phyloP scores from a whole-genome alignment of 306 rosid species.

The Heteromeles arbutifolia region DNA sequence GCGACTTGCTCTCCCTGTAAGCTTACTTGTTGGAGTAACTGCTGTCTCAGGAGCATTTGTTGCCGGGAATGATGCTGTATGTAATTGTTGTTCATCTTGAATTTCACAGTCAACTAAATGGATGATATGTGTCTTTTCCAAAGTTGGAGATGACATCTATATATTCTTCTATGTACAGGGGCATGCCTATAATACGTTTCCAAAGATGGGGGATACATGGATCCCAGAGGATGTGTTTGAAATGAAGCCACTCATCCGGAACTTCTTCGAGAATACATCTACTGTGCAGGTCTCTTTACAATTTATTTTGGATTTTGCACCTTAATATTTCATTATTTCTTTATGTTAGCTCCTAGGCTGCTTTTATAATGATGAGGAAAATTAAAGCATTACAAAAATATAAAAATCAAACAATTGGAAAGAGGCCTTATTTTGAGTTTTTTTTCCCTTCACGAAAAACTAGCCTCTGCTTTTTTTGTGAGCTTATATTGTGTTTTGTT shows the following conservation, averaged over 20 bases:
- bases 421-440: not conserved
- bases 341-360: not conserved
- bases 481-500: not conserved
- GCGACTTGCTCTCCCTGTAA: conserved; percentile 63
- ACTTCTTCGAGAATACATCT: conserved; percentile 84
- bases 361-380: not conserved
- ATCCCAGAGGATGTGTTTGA: conserved; percentile 63
- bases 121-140: not conserved
- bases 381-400: not conserved
- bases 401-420: not conserved
- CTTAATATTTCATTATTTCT: not conserved
- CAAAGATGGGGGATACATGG: conserved; percentile 87
- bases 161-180: conserved; percentile 46
- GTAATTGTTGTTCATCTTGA: conserved; percentile 17
- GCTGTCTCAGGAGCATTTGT: conserved; percentile 93
- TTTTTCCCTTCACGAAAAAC: not conserved
- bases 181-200: conserved; percentile 80
- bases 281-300: conserved; percentile 54
- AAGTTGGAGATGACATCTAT: not conserved
- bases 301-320: not conserved
- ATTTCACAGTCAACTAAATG: conserved; percentile 5
- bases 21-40: conserved; percentile 77
- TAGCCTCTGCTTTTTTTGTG: not conserved
- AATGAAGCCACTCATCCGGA: conserved; percentile 72
- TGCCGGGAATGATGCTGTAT: conserved; percentile 90